Percentiles rank a stretch among this genome's conserved stretches.
phyloP scores from a whole-genome alignment of 768 basidiomycete genomes.

The Rhodotorula taiwanensis region DNA sequence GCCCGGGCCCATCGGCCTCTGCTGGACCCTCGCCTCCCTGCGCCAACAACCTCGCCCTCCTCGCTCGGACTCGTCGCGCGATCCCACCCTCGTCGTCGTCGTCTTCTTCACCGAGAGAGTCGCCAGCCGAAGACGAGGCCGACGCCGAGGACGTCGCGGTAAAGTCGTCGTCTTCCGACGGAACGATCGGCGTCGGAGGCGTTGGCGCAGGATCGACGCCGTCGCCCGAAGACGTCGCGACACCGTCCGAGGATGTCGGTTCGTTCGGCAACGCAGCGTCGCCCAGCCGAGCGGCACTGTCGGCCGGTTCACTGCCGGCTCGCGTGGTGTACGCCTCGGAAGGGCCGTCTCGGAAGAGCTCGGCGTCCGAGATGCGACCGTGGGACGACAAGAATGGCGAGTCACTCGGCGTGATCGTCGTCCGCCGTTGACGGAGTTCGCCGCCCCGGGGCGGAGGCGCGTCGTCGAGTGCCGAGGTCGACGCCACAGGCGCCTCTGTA shows the following conservation, averaged over 20 bases:
- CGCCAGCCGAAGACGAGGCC: neutral
- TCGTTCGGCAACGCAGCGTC: no score
- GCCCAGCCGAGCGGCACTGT: no score
- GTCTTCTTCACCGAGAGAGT: neutral
- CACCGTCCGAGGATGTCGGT: neutral
- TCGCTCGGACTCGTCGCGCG: neutral
- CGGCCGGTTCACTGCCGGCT: no score
- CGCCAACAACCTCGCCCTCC: neutral
- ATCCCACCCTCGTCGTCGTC: neutral
- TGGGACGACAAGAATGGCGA: neutral
- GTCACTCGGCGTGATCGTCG: neutral
- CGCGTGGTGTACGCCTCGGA: neutral
- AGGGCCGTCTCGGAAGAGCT: constrained; percentile 18
- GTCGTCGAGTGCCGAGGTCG: neutral
- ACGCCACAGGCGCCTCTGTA: neutral
- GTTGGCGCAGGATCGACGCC: neutral
- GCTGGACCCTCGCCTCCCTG: no score
- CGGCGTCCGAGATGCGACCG: constrained; percentile 17
- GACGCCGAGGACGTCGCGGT: neutral
- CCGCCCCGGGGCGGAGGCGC: neutral
- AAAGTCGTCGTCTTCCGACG: neutral
- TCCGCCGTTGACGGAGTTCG: neutral
- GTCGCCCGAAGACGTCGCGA: neutral
- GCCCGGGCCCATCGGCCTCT: no score
- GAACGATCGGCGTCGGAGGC: neutral